phyloP scores from a whole-genome alignment of 2,329 filamentous ascomycete genomes.

The Beauveria bassiana region DNA sequence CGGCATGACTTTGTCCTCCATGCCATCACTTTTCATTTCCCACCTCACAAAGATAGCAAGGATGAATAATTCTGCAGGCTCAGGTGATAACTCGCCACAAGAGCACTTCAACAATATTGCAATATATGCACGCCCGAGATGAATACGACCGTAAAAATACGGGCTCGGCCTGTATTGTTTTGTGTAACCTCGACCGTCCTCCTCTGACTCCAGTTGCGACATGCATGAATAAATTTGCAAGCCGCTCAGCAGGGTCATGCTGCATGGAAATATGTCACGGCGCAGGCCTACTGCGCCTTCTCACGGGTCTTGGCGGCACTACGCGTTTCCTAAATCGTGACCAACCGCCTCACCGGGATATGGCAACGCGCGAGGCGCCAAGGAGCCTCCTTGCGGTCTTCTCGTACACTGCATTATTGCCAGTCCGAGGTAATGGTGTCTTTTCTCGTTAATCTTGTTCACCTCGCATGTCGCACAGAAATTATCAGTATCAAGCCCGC shows the following conservation, averaged over 20 bases:
- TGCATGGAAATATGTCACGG: background rate
- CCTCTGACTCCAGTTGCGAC: background rate
- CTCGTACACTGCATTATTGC: background rate
- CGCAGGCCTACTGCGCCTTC: background rate
- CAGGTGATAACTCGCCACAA: background rate
- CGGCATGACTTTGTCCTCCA: background rate
- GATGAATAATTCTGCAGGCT: background rate
- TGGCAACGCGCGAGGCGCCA: background rate
- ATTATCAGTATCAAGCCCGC: background rate
- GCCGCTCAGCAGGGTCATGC: background rate
- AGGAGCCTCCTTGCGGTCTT: background rate
- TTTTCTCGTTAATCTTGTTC: no score
- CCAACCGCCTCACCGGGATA: background rate
- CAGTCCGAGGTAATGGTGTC: background rate
- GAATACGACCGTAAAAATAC: constrained; percentile 4
- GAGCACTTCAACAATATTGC: background rate
- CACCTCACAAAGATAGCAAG: background rate
- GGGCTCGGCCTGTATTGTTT: background rate
- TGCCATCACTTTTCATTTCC: background rate
- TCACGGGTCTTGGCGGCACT: background rate
- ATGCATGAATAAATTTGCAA: constrained; percentile 3
- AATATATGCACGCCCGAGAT: constrained; percentile 3
- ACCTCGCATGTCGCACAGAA: background rate
- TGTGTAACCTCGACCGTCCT: background rate
- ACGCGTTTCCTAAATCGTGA: background rate